Evolutionary conservation across 2,329 filamentous ascomycete genomes (phyloP).

Genomic region (Pseudofabraea citricarpa): DNA sequence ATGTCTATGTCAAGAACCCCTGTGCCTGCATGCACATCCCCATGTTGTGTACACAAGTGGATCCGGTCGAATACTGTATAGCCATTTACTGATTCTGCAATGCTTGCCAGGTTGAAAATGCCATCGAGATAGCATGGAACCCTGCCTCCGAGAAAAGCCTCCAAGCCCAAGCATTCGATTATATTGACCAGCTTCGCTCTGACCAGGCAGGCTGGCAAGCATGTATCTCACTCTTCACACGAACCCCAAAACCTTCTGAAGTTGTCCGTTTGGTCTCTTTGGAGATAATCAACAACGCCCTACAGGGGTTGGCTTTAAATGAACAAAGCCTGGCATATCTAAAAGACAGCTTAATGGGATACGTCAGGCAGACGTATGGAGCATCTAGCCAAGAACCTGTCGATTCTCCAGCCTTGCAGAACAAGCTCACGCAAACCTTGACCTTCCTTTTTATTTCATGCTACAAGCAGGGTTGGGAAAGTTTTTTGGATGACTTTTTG

Average conservation of each 20-base stretch:
- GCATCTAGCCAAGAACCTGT: conserved; percentile 45
- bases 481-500: conserved; percentile 87
- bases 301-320: conserved; percentile 76
- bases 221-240: conserved; percentile 80
- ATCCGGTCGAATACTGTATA: background rate
- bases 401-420: conserved; percentile 78
- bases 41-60: too few relatives aligned
- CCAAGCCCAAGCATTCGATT: conserved; percentile 79
- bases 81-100: conserved; percentile 10
- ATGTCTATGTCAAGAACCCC: conserved; percentile 11
- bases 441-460: conserved; percentile 88
- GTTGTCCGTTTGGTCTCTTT: conserved; percentile 85
- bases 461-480: conserved; percentile 82
- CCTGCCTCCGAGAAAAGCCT: conserved; percentile 69
- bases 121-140: conserved; percentile 90
- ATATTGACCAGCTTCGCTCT: conserved; percentile 70
- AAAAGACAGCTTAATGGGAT: conserved; percentile 76
- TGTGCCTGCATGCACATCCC: conserved; percentile 4
- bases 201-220: conserved; percentile 87
- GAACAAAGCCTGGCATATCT: conserved; percentile 67
- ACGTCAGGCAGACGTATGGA: conserved; percentile 73
- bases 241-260: conserved; percentile 70
- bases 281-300: conserved; percentile 88
- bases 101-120: conserved; percentile 78
- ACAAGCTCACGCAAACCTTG: conserved; percentile 93